Base-by-base conservation (phyloP, 108 stramenopile genomes). In the Schizochytrium sp. region DNA sequence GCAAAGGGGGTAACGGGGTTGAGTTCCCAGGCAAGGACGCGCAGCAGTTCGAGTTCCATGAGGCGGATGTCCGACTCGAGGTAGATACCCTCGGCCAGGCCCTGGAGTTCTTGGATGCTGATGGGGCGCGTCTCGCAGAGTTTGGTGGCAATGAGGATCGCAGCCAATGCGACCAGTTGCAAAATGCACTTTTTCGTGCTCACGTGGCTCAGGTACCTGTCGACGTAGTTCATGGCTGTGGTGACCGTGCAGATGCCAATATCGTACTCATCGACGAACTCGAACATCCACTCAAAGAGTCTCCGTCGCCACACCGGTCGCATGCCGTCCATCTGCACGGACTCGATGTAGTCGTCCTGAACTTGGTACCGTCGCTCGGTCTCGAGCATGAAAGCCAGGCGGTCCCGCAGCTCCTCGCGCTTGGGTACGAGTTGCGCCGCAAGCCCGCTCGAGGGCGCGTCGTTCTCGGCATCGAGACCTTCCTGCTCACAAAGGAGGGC, bases 191-290 rank as follows among this genome's bases (percentile, higher is more conserved):
- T 83, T 51, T 51, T 83, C 23, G 76, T 83, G 76, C 76, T 83
- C 25, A 83, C 76, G n/a, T 51, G 45, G 76, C 76, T 51, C 2
- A 83, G 51, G 76, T 83, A 83, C 47, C 76, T 45, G 76, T 83
- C 76, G 23, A 83, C 76, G 76, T 83, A 83, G 76, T 83, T 83
- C 76, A 83, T 83, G 44, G 76, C 76, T 21, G 76, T 83, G 47
- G 76, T 28, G 23, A 83, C n/a, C 18, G 76, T 83, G 76, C 47
- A 83, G 45, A 51, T 51, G 76, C 76, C 51, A 25, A 83, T 51
- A 55, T 83, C 76, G 76, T 51, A 83, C 48, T 83, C 76, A 45
- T 83, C 76, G 45, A 51, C 51, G 76, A 83, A 83, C 51, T 83
- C 76, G n/a, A 83, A 83, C 76, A 83, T 45, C 76, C 76, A 83